Evolutionary conservation across 805 yeast species (phyloP).

Genomic region (Barnettozyma pratensis): DNA sequence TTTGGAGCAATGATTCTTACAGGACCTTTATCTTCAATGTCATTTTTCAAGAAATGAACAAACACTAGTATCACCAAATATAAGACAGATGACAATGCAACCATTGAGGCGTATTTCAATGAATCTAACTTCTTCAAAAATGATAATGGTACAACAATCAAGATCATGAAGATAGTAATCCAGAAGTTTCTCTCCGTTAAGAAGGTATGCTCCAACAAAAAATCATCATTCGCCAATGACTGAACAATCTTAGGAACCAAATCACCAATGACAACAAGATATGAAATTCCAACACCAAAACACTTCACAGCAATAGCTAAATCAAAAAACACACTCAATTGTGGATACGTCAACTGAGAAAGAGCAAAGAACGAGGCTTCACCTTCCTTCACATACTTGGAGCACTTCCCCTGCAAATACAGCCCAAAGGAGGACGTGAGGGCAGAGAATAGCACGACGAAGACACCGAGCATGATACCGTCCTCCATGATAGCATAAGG

Average conservation of each 20-base stretch:
- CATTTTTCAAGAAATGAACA: constrained; percentile 58
- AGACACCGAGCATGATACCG: constrained; percentile 55
- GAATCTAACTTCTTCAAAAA: constrained; percentile 75
- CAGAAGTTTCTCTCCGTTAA: constrained; percentile 47
- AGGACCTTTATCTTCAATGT: constrained; percentile 48
- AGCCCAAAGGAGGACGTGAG: constrained; percentile 64
- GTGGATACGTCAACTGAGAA: constrained; percentile 56
- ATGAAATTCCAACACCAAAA: constrained; percentile 65
- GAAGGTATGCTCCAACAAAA: constrained; percentile 15
- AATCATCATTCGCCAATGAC: constrained; percentile 20
- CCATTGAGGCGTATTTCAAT: constrained; percentile 75
- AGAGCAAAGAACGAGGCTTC: constrained; percentile 64
- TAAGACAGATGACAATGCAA: constrained; percentile 76
- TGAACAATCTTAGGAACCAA: constrained; percentile 56
- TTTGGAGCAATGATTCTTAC: constrained; percentile 44
- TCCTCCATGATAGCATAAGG: constrained; percentile 66
- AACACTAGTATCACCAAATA: constrained; percentile 72
- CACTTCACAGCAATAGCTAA: constrained; percentile 67
- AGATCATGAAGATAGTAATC: constrained; percentile 52
- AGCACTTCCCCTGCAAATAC: constrained; percentile 53
- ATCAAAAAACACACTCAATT: constrained; percentile 56
- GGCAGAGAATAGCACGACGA: constrained; percentile 59
- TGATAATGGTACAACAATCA: constrained; percentile 47
- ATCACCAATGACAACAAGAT: constrained; percentile 67
- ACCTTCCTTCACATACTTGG: constrained; percentile 45